These are phyloP conservation scores for Boletus edulis DNA, from an alignment of 768 basidiomycete genomes.

Conservation along the genomic window DNA sequence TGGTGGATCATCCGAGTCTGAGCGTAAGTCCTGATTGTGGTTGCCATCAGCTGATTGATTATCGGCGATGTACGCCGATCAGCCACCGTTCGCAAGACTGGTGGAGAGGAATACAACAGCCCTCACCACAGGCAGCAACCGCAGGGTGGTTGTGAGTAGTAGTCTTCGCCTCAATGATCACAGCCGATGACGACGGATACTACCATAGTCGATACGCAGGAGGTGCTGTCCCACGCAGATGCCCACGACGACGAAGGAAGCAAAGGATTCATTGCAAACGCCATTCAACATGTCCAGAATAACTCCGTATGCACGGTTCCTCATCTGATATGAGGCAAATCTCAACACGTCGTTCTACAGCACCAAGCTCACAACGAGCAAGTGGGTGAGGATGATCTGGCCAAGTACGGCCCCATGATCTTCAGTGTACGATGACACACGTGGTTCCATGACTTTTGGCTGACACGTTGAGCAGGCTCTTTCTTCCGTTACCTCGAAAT, in stretches of 20 bases:
- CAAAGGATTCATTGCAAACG: constrained; percentile 11
- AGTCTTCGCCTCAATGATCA: constrained; percentile 3
- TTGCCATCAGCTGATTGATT: constrained; percentile 10
- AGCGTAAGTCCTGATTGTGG: constrained; percentile 3
- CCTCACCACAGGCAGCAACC: constrained; percentile 42
- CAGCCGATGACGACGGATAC: constrained; percentile 5
- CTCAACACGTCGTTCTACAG: constrained; percentile 7
- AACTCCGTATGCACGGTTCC: constrained; percentile 14
- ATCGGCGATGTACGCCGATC: constrained; percentile 7
- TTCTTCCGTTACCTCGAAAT: constrained; percentile 9
- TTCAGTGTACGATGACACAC: constrained; percentile 3
- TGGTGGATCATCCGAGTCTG: constrained; percentile 1
- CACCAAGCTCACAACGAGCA: constrained; percentile 13
- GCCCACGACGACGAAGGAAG: constrained; percentile 4
- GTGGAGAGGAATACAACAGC: constrained; percentile 62
- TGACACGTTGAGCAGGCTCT: constrained; percentile 18
- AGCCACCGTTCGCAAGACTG: constrained; percentile 54
- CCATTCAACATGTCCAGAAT: constrained; percentile 20
- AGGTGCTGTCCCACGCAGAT: constrained; percentile 54
- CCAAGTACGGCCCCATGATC: constrained; percentile 23
- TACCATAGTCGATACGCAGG: constrained; percentile 56
- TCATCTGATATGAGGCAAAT: background rate
- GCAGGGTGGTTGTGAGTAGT: constrained; percentile 28
- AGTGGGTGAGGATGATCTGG: constrained; percentile 6
- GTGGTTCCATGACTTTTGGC: background rate